Evolutionary conservation across 225 moss, liverwort and hornwort species (phyloP).

Genomic region (Marchantia paleacea): DNA sequence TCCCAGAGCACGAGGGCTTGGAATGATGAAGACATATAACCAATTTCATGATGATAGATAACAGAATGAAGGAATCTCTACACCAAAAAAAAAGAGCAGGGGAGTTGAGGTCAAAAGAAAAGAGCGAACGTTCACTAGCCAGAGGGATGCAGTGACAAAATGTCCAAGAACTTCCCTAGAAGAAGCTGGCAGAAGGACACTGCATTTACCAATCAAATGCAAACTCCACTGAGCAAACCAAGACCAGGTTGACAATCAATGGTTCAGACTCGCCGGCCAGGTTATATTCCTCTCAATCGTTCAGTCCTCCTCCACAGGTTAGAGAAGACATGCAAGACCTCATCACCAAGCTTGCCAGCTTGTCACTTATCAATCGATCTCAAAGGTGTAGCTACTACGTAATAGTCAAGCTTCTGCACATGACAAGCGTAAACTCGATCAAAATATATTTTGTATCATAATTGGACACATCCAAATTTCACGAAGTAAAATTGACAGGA

Average conservation of each 20-base stretch:
- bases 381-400: background rate
- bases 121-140: background rate
- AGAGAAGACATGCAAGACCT: slow-evolving; percentile 1
- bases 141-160: background rate
- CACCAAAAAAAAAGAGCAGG: background rate
- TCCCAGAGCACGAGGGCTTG: background rate
- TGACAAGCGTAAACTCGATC: background rate
- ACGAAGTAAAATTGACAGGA: background rate
- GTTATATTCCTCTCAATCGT: background rate
- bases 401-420: slow-evolving; percentile 23
- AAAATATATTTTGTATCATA: background rate
- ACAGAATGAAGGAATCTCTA: slow-evolving; percentile 12
- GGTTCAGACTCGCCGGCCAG: background rate
- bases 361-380: background rate
- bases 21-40: background rate
- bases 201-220: background rate
- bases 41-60: background rate
- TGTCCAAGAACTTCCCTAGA: background rate
- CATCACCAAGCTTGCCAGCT: background rate
- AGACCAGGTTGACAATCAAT: background rate
- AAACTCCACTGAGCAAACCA: background rate
- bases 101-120: background rate
- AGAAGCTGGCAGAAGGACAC: background rate
- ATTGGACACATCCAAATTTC: background rate
- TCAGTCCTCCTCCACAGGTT: background rate